A percentile compares a stretch with the other conserved stretches of the same genome.
These are phyloP conservation scores for Solanum raphanifolium DNA, from an alignment of 257 asterid genomes.

Conservation along the genomic window DNA sequence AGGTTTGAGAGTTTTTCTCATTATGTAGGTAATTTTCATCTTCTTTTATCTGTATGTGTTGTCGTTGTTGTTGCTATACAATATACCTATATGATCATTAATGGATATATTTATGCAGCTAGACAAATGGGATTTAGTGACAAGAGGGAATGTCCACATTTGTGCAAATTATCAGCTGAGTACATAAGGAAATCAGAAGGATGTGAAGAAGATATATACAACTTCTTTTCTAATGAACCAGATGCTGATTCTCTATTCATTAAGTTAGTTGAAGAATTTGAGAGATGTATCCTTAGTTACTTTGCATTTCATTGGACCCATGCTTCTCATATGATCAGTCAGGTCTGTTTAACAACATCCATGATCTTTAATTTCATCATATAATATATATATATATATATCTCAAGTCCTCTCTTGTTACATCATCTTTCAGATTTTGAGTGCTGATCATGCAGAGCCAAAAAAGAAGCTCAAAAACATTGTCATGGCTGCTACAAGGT, in stretches of 20 bases:
- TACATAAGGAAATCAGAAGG: conserved; percentile 71
- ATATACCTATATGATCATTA: background rate
- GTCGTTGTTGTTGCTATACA: background rate
- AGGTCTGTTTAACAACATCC: conserved; percentile 28
- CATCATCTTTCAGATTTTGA: conserved; percentile 43
- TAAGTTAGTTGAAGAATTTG: conserved; percentile 81
- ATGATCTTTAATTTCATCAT: background rate
- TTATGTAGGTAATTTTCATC: conserved; percentile 62
- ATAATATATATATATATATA: too few relatives aligned
- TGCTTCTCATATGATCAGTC: conserved; percentile 68
- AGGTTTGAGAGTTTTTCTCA: conserved; percentile 80
- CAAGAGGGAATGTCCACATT: conserved; percentile 65
- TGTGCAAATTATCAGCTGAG: conserved; percentile 79
- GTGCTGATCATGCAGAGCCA: conserved; percentile 50
- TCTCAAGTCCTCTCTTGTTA: background rate
- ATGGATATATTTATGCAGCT: conserved; percentile 28
- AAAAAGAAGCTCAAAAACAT: conserved; percentile 79
- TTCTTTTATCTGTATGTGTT: background rate
- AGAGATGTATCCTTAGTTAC: conserved; percentile 87
- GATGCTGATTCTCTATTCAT: conserved; percentile 79
- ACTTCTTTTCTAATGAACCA: conserved; percentile 54
- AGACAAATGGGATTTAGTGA: conserved; percentile 85
- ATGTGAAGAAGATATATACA: conserved; percentile 74
- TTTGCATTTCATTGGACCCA: conserved; percentile 92
- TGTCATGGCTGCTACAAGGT: conserved; percentile 96